These are phyloP conservation scores for Lenzites betulinus DNA, from an alignment of 768 basidiomycete species.

Conservation along the genomic window DNA sequence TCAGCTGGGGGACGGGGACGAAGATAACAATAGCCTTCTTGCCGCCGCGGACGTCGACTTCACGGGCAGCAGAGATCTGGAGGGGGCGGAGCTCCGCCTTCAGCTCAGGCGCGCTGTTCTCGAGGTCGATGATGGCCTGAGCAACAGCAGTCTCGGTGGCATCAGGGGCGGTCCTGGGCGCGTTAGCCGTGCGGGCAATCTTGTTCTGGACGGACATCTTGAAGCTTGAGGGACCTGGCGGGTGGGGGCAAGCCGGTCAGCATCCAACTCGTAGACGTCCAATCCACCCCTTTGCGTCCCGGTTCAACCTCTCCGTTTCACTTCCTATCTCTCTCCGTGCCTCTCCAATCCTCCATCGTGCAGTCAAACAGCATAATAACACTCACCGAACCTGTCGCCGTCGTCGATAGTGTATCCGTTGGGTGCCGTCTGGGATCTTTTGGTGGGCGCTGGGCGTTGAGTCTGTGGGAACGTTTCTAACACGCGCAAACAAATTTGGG, in stretches of 20 bases:
- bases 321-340: constrained; percentile 10
- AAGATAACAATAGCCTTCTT: constrained; percentile 99
- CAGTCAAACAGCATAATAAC: constrained; percentile 35
- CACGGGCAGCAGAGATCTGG: constrained; percentile 97
- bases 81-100: constrained; percentile 94
- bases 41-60: constrained; percentile 98
- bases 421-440: constrained; percentile 21
- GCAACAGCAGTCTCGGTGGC: constrained; percentile 91
- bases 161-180: constrained; percentile 85
- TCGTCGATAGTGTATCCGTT: constrained; percentile 41
- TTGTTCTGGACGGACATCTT: constrained; percentile 84
- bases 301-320: constrained; percentile 23
- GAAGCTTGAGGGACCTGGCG: constrained; percentile 32
- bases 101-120: constrained; percentile 97
- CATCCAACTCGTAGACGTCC: constrained; percentile 43
- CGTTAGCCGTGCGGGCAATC: constrained; percentile 95
- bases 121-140: constrained; percentile 95
- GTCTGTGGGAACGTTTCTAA: constrained; percentile 17
- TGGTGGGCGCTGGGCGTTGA: constrained; percentile 16
- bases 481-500: constrained; percentile 1
- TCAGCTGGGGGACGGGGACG: constrained; percentile 94
- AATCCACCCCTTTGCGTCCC: constrained; percentile 58
- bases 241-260: constrained; percentile 32
- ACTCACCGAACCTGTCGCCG: constrained; percentile 74
- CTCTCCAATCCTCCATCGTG: constrained; percentile 4